Percentiles rank a stretch among this genome's conserved stretches.
Conservation (phyloP, 306 rosid genomes). For the Echinosophora koreensis region DNA sequence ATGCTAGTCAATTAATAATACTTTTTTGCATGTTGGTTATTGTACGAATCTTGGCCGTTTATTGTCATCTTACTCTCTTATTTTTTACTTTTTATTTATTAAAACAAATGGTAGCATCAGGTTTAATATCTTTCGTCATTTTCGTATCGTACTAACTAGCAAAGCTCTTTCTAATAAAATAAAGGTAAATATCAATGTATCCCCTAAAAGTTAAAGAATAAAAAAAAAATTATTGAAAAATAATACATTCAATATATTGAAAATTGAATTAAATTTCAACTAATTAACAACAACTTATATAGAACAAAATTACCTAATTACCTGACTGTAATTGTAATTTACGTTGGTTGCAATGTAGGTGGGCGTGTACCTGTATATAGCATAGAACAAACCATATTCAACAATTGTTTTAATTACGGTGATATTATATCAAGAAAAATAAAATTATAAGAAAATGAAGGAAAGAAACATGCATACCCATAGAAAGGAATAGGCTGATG, state of each 20-base stretch:
- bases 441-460: neutral
- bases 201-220: no score
- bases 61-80: no score
- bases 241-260: no score
- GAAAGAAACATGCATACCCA: slow-evolving; percentile 69
- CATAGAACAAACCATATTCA: neutral
- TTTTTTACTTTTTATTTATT: no score
- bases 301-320: slow-evolving; percentile 14
- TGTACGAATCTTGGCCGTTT: neutral
- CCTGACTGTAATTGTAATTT: slow-evolving; percentile 73
- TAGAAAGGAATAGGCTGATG: slow-evolving; percentile 72
- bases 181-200: neutral
- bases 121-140: no score
- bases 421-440: neutral
- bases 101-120: no score
- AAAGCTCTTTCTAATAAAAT: no score
- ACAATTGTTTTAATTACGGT: neutral
- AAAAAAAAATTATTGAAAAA: no score
- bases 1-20: neutral
- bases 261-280: no score
- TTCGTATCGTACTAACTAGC: no score
- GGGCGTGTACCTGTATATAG: slow-evolving; percentile 65
- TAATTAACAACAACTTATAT: no score
- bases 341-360: slow-evolving; percentile 72
- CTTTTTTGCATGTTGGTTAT: neutral